Evolutionary conservation across 2,329 filamentous ascomycete genomes (phyloP).

Genomic region (Periglandula ipomoeae): DNA sequence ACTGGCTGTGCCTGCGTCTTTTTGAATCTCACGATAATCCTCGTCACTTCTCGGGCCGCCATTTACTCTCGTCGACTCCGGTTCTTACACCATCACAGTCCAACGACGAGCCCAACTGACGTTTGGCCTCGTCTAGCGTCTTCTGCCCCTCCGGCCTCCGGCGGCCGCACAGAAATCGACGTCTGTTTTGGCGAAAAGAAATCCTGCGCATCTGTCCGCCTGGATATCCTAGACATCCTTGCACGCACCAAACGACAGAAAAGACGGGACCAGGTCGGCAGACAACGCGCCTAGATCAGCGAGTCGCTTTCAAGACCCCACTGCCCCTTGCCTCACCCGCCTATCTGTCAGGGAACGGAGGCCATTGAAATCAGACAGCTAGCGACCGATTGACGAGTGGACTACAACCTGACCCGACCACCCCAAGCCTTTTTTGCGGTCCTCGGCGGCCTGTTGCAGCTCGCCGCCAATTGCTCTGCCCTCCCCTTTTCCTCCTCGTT

Average conservation of each 20-base stretch:
- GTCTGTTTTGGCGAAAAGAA: not conserved
- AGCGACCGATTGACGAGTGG: not conserved
- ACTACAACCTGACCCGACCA: not conserved
- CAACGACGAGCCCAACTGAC: slow-evolving; percentile 2
- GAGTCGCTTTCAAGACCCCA: not conserved
- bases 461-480: not conserved
- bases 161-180: not conserved
- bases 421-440: not conserved
- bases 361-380: not conserved
- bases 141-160: not conserved
- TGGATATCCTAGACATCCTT: not conserved
- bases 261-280: not conserved
- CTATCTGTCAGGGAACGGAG: not conserved
- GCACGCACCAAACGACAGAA: not conserved
- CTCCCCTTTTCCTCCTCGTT: not conserved
- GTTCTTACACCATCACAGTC: not conserved
- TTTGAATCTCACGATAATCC: slow-evolving; percentile 1
- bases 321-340: not conserved
- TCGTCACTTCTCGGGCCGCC: slow-evolving; percentile 3
- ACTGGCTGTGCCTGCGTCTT: not conserved
- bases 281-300: not conserved
- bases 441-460: not conserved
- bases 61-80: not conserved
- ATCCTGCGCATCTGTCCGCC: not conserved
- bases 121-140: not conserved